Conservation (phyloP, 352 stramenopile species). For the Phytophthora sojae region DNA sequence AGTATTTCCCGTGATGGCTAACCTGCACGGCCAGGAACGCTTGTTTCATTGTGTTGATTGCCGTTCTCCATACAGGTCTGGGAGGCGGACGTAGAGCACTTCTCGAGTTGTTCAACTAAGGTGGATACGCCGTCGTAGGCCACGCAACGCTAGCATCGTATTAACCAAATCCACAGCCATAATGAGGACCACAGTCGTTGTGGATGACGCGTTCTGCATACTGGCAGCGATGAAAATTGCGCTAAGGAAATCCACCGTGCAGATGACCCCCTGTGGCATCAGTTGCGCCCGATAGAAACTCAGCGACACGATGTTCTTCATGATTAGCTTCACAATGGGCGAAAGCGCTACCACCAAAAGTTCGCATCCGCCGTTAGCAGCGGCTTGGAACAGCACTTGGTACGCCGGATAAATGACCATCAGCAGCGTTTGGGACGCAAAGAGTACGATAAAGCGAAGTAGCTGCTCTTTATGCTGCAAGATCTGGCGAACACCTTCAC, state of each 20-base stretch:
- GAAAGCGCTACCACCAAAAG: constrained; percentile 7
- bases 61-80: neutral
- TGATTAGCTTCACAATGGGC: constrained; percentile 20
- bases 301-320: constrained; percentile 20
- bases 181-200: constrained; percentile 3
- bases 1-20: constrained; percentile 29
- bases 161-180: constrained; percentile 1
- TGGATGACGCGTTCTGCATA: constrained; percentile 24
- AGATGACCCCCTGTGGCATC: constrained; percentile 30
- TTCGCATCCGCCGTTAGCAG: constrained; percentile 10
- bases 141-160: neutral
- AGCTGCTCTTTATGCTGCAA: constrained; percentile 8
- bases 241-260: constrained; percentile 33
- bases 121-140: neutral
- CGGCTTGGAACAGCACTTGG: constrained; percentile 17
- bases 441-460: constrained; percentile 9
- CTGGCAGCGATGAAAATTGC: constrained; percentile 29
- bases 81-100: neutral
- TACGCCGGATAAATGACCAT: constrained; percentile 27
- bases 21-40: constrained; percentile 17
- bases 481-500: neutral
- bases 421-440: constrained; percentile 11
- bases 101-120: neutral
- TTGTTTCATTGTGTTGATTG: neutral
- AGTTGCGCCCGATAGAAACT: constrained; percentile 15